Percentiles rank a stretch among this genome's conserved stretches.
Conservation (phyloP, 495 filamentous ascomycete genomes). For the Neurospora pannonica region DNA sequence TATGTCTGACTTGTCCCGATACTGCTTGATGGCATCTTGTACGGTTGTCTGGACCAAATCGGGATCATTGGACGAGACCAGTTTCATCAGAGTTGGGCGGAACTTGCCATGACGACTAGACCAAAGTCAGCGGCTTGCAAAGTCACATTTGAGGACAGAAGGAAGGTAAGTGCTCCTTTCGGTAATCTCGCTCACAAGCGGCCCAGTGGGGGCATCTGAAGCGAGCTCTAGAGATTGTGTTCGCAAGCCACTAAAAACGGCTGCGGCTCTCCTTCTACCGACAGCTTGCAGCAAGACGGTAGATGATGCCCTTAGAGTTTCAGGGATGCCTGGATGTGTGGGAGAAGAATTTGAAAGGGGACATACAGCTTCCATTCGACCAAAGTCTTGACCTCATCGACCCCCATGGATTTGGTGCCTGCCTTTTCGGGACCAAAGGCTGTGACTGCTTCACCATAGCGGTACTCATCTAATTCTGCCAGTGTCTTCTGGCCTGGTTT, state of each 20-base stretch:
- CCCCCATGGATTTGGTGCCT: constrained; percentile 20
- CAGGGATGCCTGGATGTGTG: background rate
- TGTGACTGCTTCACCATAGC: constrained; percentile 34
- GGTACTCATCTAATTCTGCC: constrained; percentile 37
- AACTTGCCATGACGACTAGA: constrained; percentile 54
- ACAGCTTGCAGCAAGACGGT: background rate
- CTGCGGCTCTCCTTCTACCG: background rate
- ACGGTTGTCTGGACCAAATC: constrained; percentile 34
- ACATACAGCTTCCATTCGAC: constrained; percentile 70
- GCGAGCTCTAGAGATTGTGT: background rate
- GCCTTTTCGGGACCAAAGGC: constrained; percentile 24
- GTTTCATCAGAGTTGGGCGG: constrained; percentile 57
- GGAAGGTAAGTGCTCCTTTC: background rate
- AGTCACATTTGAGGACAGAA: background rate
- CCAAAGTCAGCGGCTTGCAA: constrained; percentile 1
- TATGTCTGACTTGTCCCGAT: constrained; percentile 36
- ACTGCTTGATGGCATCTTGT: constrained; percentile 36
- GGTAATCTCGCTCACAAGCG: background rate
- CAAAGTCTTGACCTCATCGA: constrained; percentile 40
- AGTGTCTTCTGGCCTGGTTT: constrained; percentile 37
- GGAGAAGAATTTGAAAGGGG: background rate
- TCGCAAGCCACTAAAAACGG: background rate
- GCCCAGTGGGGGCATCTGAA: background rate
- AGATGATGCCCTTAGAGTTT: background rate
- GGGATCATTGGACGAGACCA: constrained; percentile 51